Base-by-base conservation (phyloP, 169 alveolate genomes). In the Cystoisospora suis region DNA sequence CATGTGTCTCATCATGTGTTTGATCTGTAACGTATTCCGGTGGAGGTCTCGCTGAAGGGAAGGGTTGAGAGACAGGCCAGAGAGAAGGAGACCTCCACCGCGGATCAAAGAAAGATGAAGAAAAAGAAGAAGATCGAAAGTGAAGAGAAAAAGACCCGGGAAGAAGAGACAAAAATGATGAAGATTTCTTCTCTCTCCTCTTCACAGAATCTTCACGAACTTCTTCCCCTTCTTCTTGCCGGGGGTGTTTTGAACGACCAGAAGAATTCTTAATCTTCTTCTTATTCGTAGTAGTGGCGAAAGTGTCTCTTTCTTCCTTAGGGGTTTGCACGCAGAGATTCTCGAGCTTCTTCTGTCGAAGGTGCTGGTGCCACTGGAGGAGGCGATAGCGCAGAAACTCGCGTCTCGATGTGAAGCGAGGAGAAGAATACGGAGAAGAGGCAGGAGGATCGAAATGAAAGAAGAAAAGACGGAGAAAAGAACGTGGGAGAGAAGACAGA, bases 371-470 rank as follows among this genome's bases (percentile, higher is more conserved):
- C 12, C 7, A 72, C 83, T 72, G 83, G 40, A 72, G 83, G 36
- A 72, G 83, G 58, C 83, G 83, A 38, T 72, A 72, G 56, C 83
- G 83, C 0, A 72, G 83, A 36, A 72, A 40, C 58, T 38, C 32
- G 38, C 83, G 20, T 20, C 56, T 3, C 83, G 38, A 47, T 17
- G 29, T 38, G 47, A 38, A 20, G n/a, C 38, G 44, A 4, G 83
- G 83, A 4, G 53, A 15, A 36, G 83, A 56, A 38, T 27, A 72
- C 36, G 83, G 83, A 5, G 83, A 72, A 5, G 83, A 47, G 15
- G 56, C 83, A 2, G 83, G 83, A 4, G 83, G 83, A 3, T 27
- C 40, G 27, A 72, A 72, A 38, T 72, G 83, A 7, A 72, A 56
- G 32, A 72, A 47, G 34, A 72, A 36, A 56, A 29, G 83, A 47